phyloP scores from a whole-genome alignment of 1,284 basidiomycete genomes.

The Stygiomarasmius scandens region DNA sequence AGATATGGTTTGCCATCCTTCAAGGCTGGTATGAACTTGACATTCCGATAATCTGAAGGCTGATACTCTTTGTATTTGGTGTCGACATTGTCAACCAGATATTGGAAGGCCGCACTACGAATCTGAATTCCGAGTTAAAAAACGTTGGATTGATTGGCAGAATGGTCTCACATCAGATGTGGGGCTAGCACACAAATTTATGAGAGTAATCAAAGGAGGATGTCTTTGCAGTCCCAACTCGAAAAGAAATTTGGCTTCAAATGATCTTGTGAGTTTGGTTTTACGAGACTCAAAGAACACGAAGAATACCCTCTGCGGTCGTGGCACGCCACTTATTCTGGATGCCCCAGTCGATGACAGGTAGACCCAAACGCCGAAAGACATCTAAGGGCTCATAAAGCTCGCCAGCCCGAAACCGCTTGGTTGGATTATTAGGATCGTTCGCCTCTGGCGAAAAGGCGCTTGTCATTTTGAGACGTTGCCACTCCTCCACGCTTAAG shows the following conservation, averaged over 20 bases:
- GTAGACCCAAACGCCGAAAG: constrained; percentile 76
- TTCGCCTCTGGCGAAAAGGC: constrained; percentile 75
- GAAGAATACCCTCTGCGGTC: constrained; percentile 80
- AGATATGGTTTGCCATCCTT: constrained; percentile 54
- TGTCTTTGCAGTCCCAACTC: constrained; percentile 75
- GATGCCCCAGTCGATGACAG: constrained; percentile 87
- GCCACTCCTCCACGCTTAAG: constrained; percentile 69
- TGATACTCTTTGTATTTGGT: constrained; percentile 70
- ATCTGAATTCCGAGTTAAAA: constrained; percentile 28
- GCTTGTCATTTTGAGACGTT: constrained; percentile 76
- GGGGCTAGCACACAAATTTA: constrained; percentile 65
- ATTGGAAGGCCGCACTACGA: constrained; percentile 67
- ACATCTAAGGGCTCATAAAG: constrained; percentile 85
- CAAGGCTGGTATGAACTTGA: constrained; percentile 84
- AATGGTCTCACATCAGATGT: constrained; percentile 39
- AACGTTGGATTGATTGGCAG: neutral
- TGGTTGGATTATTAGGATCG: constrained; percentile 27
- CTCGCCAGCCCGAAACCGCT: constrained; percentile 65
- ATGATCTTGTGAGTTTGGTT: neutral
- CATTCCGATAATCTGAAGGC: constrained; percentile 49
- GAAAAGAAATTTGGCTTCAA: constrained; percentile 81
- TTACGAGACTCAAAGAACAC: neutral
- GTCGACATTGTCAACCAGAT: constrained; percentile 74
- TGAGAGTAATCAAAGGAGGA: constrained; percentile 71
- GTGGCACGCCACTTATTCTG: constrained; percentile 75